Evolutionary conservation across 1,284 basidiomycete genomes (phyloP).

Genomic region (Cryptococcus jaspeensis): DNA sequence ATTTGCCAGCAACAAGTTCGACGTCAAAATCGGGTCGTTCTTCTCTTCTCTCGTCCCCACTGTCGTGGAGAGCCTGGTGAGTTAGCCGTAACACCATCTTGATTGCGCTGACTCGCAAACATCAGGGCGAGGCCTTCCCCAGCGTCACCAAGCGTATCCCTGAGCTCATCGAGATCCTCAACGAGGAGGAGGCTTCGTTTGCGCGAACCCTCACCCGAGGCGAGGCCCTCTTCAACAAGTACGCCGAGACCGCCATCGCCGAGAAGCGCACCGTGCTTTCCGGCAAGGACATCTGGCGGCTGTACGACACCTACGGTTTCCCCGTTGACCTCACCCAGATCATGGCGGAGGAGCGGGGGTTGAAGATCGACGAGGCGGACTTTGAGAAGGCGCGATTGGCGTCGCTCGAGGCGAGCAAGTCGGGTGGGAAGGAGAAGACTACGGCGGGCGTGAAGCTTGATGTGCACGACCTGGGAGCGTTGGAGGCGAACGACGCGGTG

Average conservation of each 20-base stretch:
- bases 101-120: not conserved
- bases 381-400: constrained; percentile 86
- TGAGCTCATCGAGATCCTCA: constrained; percentile 91
- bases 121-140: constrained; percentile 84
- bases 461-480: constrained; percentile 86
- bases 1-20: constrained; percentile 93
- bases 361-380: constrained; percentile 82
- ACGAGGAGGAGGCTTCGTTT: constrained; percentile 98
- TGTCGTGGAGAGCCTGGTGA: constrained; percentile 82
- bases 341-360: constrained; percentile 92
- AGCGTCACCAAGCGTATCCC: constrained; percentile 81
- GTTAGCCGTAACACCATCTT: constrained; percentile 23
- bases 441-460: constrained; percentile 81
- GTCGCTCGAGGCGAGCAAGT: constrained; percentile 90
- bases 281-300: constrained; percentile 92
- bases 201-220: constrained; percentile 94
- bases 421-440: constrained; percentile 59
- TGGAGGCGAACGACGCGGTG: constrained; percentile 78
- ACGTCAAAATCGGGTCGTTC: constrained; percentile 90
- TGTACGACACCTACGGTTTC: constrained; percentile 99
- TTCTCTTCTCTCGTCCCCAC: constrained; percentile 91
- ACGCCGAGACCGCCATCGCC: constrained; percentile 69
- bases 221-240: constrained; percentile 94
- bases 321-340: constrained; percentile 93
- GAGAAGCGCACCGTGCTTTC: constrained; percentile 67